Base-by-base conservation (phyloP, 805 yeast genomes). In the Pichia paraexigua region DNA sequence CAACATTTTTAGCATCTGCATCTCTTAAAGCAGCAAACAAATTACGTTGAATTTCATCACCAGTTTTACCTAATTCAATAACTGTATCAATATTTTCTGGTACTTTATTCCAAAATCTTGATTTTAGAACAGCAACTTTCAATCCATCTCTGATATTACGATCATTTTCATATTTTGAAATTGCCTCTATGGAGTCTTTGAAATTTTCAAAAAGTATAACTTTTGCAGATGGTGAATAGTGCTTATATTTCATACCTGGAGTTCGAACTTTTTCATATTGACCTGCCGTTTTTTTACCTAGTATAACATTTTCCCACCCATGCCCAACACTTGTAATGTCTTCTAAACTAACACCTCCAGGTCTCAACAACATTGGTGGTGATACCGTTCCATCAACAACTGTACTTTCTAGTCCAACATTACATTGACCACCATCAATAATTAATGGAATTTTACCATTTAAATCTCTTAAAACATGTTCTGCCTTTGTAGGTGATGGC, bases 201-300 rank as follows among this genome's bases (percentile, higher is more conserved):
- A 79, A 71, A 25, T 79, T 75, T 24, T 72, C 67, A 55, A 89
- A 80, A 6, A 91, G 66, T 0, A 85, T 71, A 4, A 94, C 98
- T 53, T 77, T 80, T 0, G 97, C 96, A 2, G 77, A 76, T 4
- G 99, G 99, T 0, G 97, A 87, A 65, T 94, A 94, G 66, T 94
- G 99, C 58, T 87, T 82, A 65, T 94, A 94, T 63, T 94, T 94
- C 99, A 94, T 94, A 0, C 99, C 99, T 0, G 99, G 99, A 0
- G 99, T 94, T 59, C 86, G 77, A 0, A 86, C 95, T 1, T 82
- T 76, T 56, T 88, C 97, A 21, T 61, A 41, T 32, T 73, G 69
- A 20, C 82, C 86, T 1, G 88, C 88, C 2, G 80, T 79, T 56
- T 76, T 77, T 57, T 80, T 84, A 10, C 87, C 90, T 6, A 86